Base-by-base conservation (phyloP, 192 early-diverging fungal genomes). In the Funneliformis geosporum region DNA sequence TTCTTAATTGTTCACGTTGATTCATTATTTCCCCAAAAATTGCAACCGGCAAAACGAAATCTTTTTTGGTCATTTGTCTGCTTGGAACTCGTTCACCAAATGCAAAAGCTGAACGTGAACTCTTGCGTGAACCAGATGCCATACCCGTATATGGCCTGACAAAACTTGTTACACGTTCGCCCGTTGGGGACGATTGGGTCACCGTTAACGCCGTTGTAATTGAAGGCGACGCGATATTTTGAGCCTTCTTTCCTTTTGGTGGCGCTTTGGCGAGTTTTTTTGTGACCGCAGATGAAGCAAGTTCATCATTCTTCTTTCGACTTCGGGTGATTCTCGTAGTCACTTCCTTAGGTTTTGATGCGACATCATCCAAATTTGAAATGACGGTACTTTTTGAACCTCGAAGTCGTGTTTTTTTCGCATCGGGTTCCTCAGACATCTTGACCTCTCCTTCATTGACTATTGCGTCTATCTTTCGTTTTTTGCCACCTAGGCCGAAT, bases 31-130 rank as follows among this genome's bases (percentile, higher is more conserved):
- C 81, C 1, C 79, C 80, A 82, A 81, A 87, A 0, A 69, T 40
- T n/a, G 78, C 70, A 68, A 69, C n/a, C 0, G 87, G 85, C 5
- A 88, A 69, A 65, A 60, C 68, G 64, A 88, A 88, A 69, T 86
- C 85, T 50, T 46, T 40, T 67, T 68, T 65, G 21, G 59, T 38
- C 18, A 68, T 42, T 0, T 72, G 71, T 28, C 83, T 55, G 0
- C 50, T 43, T 0, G 87, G 85, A 47, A 88, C 69, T 38, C 81
- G 85, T 16, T 81, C 78, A 28, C 87, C 87, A 80, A 88, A 88
- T 2, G 84, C 87, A 46, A 85, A 61, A 5, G 84, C 82, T 9
- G 83, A 82, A 2, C 87, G 69, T 3, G 75, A 71, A 27, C 85
- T 86, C 75, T 86, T 83, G 21, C 84, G 80, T 39, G 76, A 79